These are phyloP conservation scores for Plantago major DNA, from an alignment of 257 asterid species.

Conservation along the genomic window DNA sequence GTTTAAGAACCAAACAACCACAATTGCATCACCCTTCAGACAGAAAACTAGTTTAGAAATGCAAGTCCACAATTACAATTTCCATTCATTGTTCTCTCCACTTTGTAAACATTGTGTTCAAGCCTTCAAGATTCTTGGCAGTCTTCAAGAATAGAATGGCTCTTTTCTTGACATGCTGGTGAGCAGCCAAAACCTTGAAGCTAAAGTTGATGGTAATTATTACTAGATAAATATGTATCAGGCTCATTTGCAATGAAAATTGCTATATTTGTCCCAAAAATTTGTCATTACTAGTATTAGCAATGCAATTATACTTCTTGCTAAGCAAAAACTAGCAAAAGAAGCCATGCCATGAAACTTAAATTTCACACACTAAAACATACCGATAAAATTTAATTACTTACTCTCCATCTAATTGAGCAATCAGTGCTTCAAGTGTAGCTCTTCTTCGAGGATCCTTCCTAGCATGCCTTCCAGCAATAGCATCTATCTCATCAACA, in stretches of 20 bases:
- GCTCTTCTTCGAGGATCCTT: constrained; percentile 85
- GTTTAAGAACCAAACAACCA: too few species aligned
- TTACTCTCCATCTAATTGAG: constrained; percentile 99
- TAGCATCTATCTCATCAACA: constrained; percentile 98
- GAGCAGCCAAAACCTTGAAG: too few species aligned
- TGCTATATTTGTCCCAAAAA: too few species aligned
- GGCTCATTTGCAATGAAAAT: too few species aligned
- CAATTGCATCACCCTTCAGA: neutral
- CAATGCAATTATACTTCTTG: constrained; percentile 6
- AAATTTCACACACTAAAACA: constrained; percentile 5
- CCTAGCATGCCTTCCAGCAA: constrained; percentile 94
- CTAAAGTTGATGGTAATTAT: too few species aligned
- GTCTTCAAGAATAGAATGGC: too few species aligned
- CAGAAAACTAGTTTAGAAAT: neutral
- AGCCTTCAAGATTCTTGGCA: too few species aligned
- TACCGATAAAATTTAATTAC: constrained; percentile 28
- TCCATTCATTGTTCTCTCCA: too few species aligned
- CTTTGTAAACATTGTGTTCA: too few species aligned
- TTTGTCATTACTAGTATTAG: too few species aligned
- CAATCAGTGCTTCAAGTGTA: constrained; percentile 82
- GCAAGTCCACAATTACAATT: neutral
- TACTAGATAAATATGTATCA: too few species aligned
- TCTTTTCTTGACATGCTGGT: too few species aligned
- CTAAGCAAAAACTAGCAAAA: constrained; percentile 16
- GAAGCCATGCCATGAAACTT: constrained; percentile 23